phyloP scores from a whole-genome alignment of 768 basidiomycete species.

The Pleurotus pulmonarius region DNA sequence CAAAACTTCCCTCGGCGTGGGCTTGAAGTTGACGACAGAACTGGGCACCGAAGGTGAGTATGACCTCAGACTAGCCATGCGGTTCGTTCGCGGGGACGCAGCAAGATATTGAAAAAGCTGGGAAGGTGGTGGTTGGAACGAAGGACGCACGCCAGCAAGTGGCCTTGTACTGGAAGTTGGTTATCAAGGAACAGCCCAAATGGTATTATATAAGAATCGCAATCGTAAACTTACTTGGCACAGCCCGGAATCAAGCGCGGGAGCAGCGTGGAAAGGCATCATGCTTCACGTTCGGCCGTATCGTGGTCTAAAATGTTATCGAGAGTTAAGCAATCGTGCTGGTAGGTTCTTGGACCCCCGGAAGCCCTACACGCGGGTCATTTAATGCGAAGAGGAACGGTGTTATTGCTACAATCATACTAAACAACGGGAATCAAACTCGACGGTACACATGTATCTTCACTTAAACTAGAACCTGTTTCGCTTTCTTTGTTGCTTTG shows the following conservation, averaged over 20 bases:
- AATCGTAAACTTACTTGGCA: slow-evolving; percentile 1
- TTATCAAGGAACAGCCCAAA: slow-evolving; percentile 7
- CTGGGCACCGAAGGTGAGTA: slow-evolving; percentile 7
- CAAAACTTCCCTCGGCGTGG: slow-evolving; percentile 37
- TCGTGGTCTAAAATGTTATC: background rate
- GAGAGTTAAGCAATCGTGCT: background rate
- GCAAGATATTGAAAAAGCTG: background rate
- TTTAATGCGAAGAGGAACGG: background rate
- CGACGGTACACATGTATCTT: background rate
- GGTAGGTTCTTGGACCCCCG: background rate
- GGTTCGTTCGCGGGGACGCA: background rate
- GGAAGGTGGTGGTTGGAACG: background rate
- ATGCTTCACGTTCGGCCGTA: background rate
- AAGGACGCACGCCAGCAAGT: background rate
- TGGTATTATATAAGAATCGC: slow-evolving; percentile 4
- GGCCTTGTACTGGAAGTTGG: background rate
- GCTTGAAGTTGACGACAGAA: slow-evolving; percentile 24
- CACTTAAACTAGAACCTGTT: slow-evolving; percentile 47
- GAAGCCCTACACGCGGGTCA: background rate
- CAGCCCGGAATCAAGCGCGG: background rate
- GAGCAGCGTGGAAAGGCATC: background rate
- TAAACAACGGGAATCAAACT: background rate
- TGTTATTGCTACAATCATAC: background rate
- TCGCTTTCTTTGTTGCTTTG: slow-evolving; percentile 54
- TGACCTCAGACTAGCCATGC: slow-evolving; percentile 1